phyloP scores from a whole-genome alignment of 78 protist genomes.

The Dictyostelium brefeldianum region DNA sequence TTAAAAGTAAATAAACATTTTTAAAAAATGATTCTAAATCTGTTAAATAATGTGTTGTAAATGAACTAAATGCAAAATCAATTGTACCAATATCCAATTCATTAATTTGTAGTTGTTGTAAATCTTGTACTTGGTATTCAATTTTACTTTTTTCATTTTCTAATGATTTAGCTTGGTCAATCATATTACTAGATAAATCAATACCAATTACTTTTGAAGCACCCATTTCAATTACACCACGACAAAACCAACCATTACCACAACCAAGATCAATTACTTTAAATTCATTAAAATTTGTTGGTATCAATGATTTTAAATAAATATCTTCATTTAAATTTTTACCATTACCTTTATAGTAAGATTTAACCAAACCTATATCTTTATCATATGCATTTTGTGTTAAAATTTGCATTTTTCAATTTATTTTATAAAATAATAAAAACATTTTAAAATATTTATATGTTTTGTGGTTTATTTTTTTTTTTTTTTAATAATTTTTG shows the following conservation, averaged over 20 bases:
- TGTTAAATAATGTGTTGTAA: background rate
- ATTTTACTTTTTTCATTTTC: background rate
- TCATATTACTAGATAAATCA: background rate
- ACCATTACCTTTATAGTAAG: background rate
- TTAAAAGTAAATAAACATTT: background rate
- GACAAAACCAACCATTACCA: constrained; percentile 12
- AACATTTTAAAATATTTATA: too few relatives aligned
- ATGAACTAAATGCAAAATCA: constrained; percentile 8
- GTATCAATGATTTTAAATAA: background rate
- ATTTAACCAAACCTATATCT: background rate
- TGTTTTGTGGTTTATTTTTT: too few relatives aligned
- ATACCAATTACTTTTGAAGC: background rate
- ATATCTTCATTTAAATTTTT: background rate
- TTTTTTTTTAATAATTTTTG: too few relatives aligned
- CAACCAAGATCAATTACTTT: background rate
- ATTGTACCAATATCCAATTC: background rate
- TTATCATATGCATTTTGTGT: constrained; percentile 2
- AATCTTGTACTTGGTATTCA: background rate
- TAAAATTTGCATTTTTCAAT: too few relatives aligned
- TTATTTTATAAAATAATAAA: too few relatives aligned
- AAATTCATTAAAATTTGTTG: background rate
- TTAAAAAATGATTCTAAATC: background rate
- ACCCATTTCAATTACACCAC: background rate
- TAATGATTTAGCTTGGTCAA: background rate
- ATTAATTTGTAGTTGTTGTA: background rate